These are phyloP conservation scores for Saussurea involucrata DNA, from an alignment of 129 eudicot genomes.

Conservation along the genomic window DNA sequence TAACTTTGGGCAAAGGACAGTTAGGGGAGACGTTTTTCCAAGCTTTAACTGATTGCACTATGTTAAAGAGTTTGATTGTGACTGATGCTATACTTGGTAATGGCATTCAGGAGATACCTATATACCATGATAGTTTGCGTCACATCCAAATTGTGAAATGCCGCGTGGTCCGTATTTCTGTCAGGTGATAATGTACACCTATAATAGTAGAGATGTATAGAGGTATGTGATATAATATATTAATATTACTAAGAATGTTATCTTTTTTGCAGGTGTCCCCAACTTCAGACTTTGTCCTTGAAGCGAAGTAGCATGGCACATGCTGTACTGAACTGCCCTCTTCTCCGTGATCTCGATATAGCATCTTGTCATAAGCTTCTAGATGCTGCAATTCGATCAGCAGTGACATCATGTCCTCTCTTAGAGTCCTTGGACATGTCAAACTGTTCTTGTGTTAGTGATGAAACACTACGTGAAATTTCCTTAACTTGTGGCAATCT, in stretches of 20 bases:
- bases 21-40: constrained; percentile 81
- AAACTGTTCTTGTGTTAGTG: constrained; percentile 83
- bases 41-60: constrained; percentile 70
- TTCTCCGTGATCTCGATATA: constrained; percentile 78
- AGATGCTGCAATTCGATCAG: constrained; percentile 95
- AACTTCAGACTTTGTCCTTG: constrained; percentile 79
- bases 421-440: constrained; percentile 93
- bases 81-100: constrained; percentile 86
- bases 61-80: constrained; percentile 63
- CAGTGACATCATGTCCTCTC: constrained; percentile 77
- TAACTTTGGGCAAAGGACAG: constrained; percentile 83
- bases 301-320: constrained; percentile 97
- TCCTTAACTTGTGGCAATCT: constrained; percentile 58
- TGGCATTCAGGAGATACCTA: constrained; percentile 80
- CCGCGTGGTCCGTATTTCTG: constrained; percentile 80
- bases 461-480: constrained; percentile 88
- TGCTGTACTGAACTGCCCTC: constrained; percentile 83
- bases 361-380: constrained; percentile 98
- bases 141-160: constrained; percentile 84
- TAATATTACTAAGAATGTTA: constrained; percentile 9
- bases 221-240: not conserved
- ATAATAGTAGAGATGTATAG: not conserved
- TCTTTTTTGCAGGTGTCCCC: constrained; percentile 75
- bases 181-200: constrained; percentile 52
- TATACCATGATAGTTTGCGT: constrained; percentile 68